Base-by-base conservation (phyloP, 78 protist species). In the Dictyostelium firmibasis region DNA sequence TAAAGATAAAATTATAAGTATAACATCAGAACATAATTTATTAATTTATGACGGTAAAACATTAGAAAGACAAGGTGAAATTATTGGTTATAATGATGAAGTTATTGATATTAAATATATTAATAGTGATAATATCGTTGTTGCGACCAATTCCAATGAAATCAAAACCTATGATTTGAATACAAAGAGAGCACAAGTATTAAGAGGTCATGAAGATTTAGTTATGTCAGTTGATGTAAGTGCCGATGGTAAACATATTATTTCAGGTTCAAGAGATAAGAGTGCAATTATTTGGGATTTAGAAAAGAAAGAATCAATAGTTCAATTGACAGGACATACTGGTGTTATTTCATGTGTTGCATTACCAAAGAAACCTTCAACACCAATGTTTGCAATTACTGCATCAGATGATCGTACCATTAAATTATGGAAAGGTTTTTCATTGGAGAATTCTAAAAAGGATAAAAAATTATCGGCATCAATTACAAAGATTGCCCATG, bases 31-130 rank as follows among this genome's bases (percentile, higher is more conserved):
- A 72, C 96, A 94, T 74, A 84, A 96, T 89, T 83, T 97, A 25
- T 41, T 95, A 74, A 35, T 86, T 44, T 94, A 78, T 74, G 60
- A 64, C 31, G 44, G 38, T 3, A 76, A 62, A 18, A 57, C 92
- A 16, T 70, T 96, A 13, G 81, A 35, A 72, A 84, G 81, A 25
- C 69, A 36, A 36, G 84, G 86, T 69, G 92, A 81, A 23, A 81
- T 97, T 23, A 92, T 94, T 50, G 98, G 98, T 4, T 81, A 95
- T 75, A 97, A 96, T 86, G 98, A 97, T 69, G 97, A 96, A 77
- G 72, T 97, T 69, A 86, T 95, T 20, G 97, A 97, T 86, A 75
- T 95, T 25, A 43, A 74, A 43, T 96, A 74, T 67, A 43, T 91
- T 1, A 78, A 67, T 36, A 18, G 16, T 13, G 92, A 44, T 4